Conservation (phyloP, 495 filamentous ascomycete genomes). For the Thozetella sp. region DNA sequence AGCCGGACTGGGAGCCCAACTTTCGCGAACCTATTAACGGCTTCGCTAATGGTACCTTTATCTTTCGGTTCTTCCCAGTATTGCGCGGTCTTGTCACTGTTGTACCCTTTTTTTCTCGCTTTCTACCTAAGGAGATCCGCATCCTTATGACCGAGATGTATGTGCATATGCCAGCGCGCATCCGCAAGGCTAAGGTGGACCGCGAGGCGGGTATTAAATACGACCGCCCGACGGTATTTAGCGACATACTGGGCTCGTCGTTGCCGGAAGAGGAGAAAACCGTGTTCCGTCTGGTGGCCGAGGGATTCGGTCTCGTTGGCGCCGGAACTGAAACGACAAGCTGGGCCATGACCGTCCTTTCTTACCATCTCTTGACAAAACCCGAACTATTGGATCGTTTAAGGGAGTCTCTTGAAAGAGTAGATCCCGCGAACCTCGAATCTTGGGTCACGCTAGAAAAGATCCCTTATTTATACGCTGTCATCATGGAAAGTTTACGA, state of each 20-base stretch:
- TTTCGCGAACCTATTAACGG: constrained; percentile 14
- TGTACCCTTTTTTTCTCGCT: constrained; percentile 4
- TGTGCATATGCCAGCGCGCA: constrained; percentile 14
- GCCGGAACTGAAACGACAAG: constrained; percentile 51
- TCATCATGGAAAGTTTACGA: constrained; percentile 43
- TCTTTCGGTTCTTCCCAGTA: constrained; percentile 14
- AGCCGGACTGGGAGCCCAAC: constrained; percentile 22
- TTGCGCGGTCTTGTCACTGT: not conserved
- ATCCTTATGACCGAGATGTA: constrained; percentile 11
- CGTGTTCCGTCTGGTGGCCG: constrained; percentile 32
- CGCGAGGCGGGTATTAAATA: constrained; percentile 7
- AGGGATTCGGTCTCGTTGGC: constrained; percentile 42
- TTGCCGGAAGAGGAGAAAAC: constrained; percentile 33
- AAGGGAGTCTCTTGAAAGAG: constrained; percentile 30
- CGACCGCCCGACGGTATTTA: constrained; percentile 39
- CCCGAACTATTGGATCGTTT: constrained; percentile 26
- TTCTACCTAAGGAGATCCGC: constrained; percentile 11
- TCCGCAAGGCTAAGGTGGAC: constrained; percentile 9
- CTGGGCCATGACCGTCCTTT: constrained; percentile 32
- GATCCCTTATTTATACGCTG: constrained; percentile 43
- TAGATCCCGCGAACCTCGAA: constrained; percentile 14
- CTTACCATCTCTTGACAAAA: constrained; percentile 37
- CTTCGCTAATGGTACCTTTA: constrained; percentile 6
- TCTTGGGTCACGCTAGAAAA: constrained; percentile 35
- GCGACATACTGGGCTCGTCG: constrained; percentile 36